phyloP scores from a whole-genome alignment of 257 asterid species.

The Voacanga thouarsii region DNA sequence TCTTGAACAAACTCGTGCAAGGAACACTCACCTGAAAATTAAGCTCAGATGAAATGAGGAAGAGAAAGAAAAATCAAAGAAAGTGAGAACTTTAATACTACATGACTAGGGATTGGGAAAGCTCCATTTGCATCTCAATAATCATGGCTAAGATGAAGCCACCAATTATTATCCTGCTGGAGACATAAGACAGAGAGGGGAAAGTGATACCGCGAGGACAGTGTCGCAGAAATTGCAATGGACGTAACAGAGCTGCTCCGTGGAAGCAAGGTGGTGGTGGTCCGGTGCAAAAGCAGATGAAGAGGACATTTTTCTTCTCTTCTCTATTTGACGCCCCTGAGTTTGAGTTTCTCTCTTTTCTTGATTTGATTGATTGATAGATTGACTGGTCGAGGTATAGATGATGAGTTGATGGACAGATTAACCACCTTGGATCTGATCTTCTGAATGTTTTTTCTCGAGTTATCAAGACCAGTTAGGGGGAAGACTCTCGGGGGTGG shows the following conservation, averaged over 20 bases:
- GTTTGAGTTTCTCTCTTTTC: slow-evolving; percentile 19
- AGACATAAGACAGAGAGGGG: not conserved
- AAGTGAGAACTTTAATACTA: not conserved
- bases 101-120: not conserved
- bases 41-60: not conserved
- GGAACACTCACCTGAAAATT: slow-evolving; percentile 85
- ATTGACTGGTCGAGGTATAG: slow-evolving; percentile 53
- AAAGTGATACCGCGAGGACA: slow-evolving; percentile 78
- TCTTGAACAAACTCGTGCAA: slow-evolving; percentile 90
- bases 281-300: slow-evolving; percentile 79
- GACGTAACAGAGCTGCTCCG: slow-evolving; percentile 97
- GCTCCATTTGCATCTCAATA: not conserved
- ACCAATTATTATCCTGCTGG: not conserved
- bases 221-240: slow-evolving; percentile 87
- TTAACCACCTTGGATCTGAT: slow-evolving; percentile 63
- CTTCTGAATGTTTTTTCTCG: slow-evolving; percentile 26
- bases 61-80: not conserved
- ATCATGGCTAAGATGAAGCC: not conserved
- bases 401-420: slow-evolving; percentile 38
- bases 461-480: slow-evolving; percentile 27
- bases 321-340: slow-evolving; percentile 6
- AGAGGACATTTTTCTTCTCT: slow-evolving; percentile 54
- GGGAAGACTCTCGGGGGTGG: not conserved
- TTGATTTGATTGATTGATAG: slow-evolving; percentile 90
- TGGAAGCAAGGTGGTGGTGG: slow-evolving; percentile 52